A percentile compares a stretch with the other conserved stretches of the same genome.
phyloP scores from a whole-genome alignment of 352 stramenopile species.

The Phytophthora macrochlamydospora region DNA sequence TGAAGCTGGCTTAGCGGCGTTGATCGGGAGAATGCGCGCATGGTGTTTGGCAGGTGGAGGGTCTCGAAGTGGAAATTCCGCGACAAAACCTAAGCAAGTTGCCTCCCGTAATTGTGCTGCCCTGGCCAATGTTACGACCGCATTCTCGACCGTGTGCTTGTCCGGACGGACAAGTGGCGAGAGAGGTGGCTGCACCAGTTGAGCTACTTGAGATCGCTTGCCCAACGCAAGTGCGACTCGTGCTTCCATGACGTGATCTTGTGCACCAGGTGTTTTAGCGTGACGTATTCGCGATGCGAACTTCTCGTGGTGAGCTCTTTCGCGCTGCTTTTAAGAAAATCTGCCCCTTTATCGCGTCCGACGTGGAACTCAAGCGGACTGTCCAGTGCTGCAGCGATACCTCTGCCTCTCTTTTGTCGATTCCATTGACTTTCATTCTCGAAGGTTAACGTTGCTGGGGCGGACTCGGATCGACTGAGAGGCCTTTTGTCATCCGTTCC shows the following conservation, averaged over 20 bases:
- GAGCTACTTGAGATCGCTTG: conserved; percentile 21
- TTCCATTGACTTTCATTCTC: conserved; percentile 25
- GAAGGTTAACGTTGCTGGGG: conserved; percentile 37
- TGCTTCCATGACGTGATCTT: conserved; percentile 47
- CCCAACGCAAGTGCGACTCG: conserved; percentile 49
- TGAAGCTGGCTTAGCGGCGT: background rate
- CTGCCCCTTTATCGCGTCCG: conserved; percentile 42
- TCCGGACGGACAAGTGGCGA: conserved; percentile 45
- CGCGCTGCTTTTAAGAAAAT: conserved; percentile 62
- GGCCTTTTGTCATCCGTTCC: background rate
- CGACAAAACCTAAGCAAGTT: conserved; percentile 22
- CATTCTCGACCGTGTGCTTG: conserved; percentile 40
- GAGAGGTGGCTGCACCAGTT: conserved; percentile 7
- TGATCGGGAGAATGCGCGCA: conserved; percentile 23
- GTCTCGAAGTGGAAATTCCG: conserved; percentile 6
- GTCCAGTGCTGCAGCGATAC: conserved; percentile 45
- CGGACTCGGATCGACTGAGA: conserved; percentile 54
- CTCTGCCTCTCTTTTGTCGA: conserved; percentile 47
- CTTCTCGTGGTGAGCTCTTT: conserved; percentile 32
- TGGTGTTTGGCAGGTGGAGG: conserved; percentile 14
- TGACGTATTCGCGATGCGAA: conserved; percentile 47
- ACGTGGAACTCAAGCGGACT: conserved; percentile 36
- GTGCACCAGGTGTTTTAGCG: conserved; percentile 39
- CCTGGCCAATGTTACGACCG: conserved; percentile 30
- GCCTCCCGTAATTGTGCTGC: conserved; percentile 35